These are phyloP conservation scores for Alternaria sp. DNA, from an alignment of 2,329 filamentous ascomycete genomes.

Conservation along the genomic window DNA sequence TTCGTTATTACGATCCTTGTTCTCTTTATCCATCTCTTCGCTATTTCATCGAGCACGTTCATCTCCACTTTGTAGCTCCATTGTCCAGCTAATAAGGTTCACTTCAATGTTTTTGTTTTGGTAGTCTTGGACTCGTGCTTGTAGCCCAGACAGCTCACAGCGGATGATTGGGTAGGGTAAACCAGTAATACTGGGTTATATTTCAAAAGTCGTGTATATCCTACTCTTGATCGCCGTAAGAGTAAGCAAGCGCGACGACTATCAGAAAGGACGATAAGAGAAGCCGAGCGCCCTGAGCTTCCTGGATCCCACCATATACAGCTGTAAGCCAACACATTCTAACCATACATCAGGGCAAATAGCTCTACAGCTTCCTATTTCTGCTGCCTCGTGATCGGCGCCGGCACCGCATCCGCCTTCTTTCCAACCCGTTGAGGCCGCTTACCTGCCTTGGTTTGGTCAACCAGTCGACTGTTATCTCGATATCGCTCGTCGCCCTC, in stretches of 20 bases:
- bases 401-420: not conserved
- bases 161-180: accelerated
- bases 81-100: not conserved
- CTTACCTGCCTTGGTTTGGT: not conserved
- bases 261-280: not conserved
- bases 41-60: not conserved
- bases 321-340: not conserved
- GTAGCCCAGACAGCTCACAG: not conserved
- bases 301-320: not conserved
- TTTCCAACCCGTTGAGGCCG: not conserved
- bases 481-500: not conserved
- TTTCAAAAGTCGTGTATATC: not conserved
- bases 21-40: not conserved
- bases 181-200: not conserved
- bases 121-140: not conserved
- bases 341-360: not conserved
- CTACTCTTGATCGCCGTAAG: not conserved
- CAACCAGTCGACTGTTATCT: not conserved
- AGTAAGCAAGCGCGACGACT: not conserved
- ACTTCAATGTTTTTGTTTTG: not conserved
- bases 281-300: not conserved
- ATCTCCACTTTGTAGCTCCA: not conserved
- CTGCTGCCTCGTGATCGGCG: not conserved
- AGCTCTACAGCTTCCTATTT: not conserved
- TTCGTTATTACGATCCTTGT: not conserved